phyloP scores from a whole-genome alignment of 2,329 filamentous ascomycete genomes.

The Aspergillus nomiae region DNA sequence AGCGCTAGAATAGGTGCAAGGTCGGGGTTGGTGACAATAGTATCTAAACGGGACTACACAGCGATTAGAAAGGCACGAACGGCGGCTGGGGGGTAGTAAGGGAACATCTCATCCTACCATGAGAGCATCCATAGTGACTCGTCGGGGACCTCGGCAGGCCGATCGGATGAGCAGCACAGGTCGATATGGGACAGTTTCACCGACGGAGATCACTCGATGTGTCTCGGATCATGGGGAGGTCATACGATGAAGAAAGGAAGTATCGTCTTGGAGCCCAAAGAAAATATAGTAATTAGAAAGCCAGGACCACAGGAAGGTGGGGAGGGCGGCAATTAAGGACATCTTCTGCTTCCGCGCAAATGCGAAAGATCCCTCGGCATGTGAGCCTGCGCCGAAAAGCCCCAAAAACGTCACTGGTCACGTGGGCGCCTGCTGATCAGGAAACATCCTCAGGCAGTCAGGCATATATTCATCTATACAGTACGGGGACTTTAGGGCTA shows the following conservation, averaged over 20 bases:
- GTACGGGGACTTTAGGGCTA: too few relatives aligned
- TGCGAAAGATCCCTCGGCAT: conserved; percentile 42
- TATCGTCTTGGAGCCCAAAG: not conserved
- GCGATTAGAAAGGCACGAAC: conserved; percentile 10
- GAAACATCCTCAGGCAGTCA: not conserved
- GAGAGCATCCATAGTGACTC: conserved; percentile 37
- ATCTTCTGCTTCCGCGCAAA: conserved; percentile 26
- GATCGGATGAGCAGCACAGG: conserved; percentile 12
- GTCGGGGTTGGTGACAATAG: conserved; percentile 75
- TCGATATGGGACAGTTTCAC: conserved; percentile 4
- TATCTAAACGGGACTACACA: conserved; percentile 68
- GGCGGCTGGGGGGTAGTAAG: not conserved
- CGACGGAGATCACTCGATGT: conserved; percentile 2
- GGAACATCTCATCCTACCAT: conserved; percentile 26
- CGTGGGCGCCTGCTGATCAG: conserved; percentile 21
- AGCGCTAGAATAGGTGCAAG: conserved; percentile 84
- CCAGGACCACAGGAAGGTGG: conserved; percentile 13
- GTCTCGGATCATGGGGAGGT: conserved; percentile 12
- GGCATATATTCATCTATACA: not conserved
- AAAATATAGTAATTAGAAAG: conserved; percentile 12
- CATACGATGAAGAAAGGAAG: not conserved
- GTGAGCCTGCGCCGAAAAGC: conserved; percentile 33
- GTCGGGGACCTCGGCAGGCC: conserved; percentile 30
- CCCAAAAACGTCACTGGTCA: conserved; percentile 35
- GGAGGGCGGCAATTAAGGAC: conserved; percentile 30